These are phyloP conservation scores for Brasilioporus rufonigricans DNA, from an alignment of 768 basidiomycete species.

Conservation along the genomic window DNA sequence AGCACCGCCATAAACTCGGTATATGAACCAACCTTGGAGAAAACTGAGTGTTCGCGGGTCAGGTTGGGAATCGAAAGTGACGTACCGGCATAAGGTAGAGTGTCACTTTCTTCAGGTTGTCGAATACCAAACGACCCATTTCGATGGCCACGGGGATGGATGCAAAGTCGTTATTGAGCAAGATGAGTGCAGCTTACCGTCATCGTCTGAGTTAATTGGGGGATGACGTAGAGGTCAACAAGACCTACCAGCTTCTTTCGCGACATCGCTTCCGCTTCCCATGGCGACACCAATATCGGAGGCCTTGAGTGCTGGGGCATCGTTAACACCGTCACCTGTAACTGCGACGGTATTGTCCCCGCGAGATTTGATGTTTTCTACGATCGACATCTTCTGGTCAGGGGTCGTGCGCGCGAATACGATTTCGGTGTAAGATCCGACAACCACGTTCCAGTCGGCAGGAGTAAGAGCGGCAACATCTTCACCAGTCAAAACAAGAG, in stretches of 20 bases:
- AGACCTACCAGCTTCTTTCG: slow-evolving; percentile 52
- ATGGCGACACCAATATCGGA: slow-evolving; percentile 57
- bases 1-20: slow-evolving; percentile 58
- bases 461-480: slow-evolving; percentile 38
- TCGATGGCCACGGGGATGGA: slow-evolving; percentile 58
- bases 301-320: slow-evolving; percentile 49
- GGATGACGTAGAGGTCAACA: neutral
- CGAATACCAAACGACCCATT: slow-evolving; percentile 57
- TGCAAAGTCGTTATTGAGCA: slow-evolving; percentile 58
- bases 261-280: slow-evolving; percentile 48
- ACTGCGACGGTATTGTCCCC: slow-evolving; percentile 51
- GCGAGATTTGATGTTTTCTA: slow-evolving; percentile 48
- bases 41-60: neutral
- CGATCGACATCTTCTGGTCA: slow-evolving; percentile 57
- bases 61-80: neutral
- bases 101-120: slow-evolving; percentile 55
- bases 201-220: neutral
- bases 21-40: slow-evolving; percentile 48
- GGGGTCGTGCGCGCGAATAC: slow-evolving; percentile 56
- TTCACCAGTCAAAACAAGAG: slow-evolving; percentile 45
- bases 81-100: slow-evolving; percentile 44
- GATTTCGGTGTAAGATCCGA: slow-evolving; percentile 40
- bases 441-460: slow-evolving; percentile 39
- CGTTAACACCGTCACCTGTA: slow-evolving; percentile 58
- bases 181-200: slow-evolving; percentile 40